phyloP scores from a whole-genome alignment of 1,139 yeast species.

The Yamadazyma epiphylla region DNA sequence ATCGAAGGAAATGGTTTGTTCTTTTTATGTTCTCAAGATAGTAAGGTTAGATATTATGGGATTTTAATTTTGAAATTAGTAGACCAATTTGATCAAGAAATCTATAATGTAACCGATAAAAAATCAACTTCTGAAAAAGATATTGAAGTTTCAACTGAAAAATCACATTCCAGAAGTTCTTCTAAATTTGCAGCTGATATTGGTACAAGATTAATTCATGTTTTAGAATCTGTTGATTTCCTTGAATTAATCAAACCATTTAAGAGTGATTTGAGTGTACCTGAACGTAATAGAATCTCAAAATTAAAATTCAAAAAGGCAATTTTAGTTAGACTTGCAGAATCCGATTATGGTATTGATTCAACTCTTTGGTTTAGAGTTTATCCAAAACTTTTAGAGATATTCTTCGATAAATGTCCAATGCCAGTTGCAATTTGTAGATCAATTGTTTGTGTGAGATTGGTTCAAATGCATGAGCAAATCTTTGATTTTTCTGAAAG shows the following conservation, averaged over 20 bases:
- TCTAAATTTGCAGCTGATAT: constrained; percentile 76
- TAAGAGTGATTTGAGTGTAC: constrained; percentile 65
- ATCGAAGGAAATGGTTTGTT: constrained; percentile 94
- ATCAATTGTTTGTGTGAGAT: constrained; percentile 82
- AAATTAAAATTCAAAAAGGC: constrained; percentile 64
- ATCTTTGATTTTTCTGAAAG: constrained; percentile 62
- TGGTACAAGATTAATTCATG: constrained; percentile 75
- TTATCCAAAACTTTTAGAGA: constrained; percentile 70
- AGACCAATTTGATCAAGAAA: constrained; percentile 80
- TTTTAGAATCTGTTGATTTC: constrained; percentile 69
- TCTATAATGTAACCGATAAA: constrained; percentile 48
- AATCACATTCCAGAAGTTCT: constrained; percentile 52
- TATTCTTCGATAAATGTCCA: constrained; percentile 80
- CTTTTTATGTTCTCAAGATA: constrained; percentile 86
- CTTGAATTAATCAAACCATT: constrained; percentile 59
- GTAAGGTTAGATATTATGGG: constrained; percentile 69
- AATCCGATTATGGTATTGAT: constrained; percentile 91
- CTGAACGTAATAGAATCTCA: constrained; percentile 71
- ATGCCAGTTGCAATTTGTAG: constrained; percentile 93
- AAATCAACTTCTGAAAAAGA: constrained; percentile 2
- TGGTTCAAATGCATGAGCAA: constrained; percentile 86
- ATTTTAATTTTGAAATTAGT: constrained; percentile 70
- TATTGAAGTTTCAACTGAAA: constrained; percentile 4
- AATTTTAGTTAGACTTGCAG: constrained; percentile 70
- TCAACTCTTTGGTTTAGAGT: constrained; percentile 91